phyloP scores from a whole-genome alignment of 371 early-diverging fungal genomes.

The Apophysomyces variabilis region DNA sequence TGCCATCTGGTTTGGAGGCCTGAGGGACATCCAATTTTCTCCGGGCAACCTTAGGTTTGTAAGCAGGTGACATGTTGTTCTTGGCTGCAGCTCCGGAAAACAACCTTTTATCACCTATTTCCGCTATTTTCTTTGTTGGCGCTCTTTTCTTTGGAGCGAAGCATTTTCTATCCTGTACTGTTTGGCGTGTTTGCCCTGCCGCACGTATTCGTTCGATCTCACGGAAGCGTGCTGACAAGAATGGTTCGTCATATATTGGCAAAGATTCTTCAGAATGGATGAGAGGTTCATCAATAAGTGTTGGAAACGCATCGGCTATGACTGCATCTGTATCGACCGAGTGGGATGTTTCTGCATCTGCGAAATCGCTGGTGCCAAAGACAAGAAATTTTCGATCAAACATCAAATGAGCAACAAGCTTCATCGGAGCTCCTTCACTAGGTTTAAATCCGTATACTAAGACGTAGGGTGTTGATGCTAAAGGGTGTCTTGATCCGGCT shows the following conservation, averaged over 20 bases:
- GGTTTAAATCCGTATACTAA: not conserved
- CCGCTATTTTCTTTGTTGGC: constrained; percentile 4
- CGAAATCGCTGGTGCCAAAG: not conserved
- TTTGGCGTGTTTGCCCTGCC: not conserved
- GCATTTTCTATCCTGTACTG: not conserved
- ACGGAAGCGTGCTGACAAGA: not conserved
- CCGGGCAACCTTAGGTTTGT: not conserved
- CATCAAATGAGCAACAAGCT: constrained; percentile 5
- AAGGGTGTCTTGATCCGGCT: not conserved
- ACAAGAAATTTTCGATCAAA: constrained; percentile 6
- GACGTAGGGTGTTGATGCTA: constrained; percentile 3
- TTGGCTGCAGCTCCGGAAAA: not conserved
- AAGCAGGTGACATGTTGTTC: not conserved
- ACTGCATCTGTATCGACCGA: not conserved
- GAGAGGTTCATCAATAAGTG: not conserved
- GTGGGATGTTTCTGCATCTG: not conserved
- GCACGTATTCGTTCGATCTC: constrained; percentile 6
- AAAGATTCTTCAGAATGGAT: not conserved
- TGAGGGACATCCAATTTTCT: not conserved
- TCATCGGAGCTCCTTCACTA: not conserved
- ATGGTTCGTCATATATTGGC: constrained; percentile 3
- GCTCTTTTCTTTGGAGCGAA: not conserved
- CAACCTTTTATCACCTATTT: not conserved
- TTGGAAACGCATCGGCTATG: not conserved
- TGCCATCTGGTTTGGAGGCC: not conserved